phyloP scores from a whole-genome alignment of 768 basidiomycete species.

The Crucibulum laeve region DNA sequence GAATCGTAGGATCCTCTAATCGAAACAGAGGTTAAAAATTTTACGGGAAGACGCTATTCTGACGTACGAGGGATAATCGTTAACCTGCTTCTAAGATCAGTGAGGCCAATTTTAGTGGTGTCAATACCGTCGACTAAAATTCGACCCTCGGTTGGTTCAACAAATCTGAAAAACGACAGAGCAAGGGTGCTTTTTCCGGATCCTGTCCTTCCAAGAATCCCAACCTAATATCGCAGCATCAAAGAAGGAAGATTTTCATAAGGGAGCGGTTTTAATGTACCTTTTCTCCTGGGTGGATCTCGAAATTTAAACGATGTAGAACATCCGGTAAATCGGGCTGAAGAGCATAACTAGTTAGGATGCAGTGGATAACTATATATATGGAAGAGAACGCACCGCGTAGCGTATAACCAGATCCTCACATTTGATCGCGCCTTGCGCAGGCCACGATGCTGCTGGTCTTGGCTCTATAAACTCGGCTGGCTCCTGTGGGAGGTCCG shows the following conservation, averaged over 20 bases:
- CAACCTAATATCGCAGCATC: conserved; percentile 38
- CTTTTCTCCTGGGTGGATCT: conserved; percentile 73
- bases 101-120: conserved; percentile 69
- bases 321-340: conserved; percentile 87
- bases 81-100: conserved; percentile 67
- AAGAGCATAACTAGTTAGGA: background rate
- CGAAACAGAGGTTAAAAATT: background rate
- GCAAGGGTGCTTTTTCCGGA: conserved; percentile 35
- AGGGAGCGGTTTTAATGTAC: conserved; percentile 30
- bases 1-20: conserved; percentile 76
- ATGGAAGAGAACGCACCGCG: conserved; percentile 56
- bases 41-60: background rate
- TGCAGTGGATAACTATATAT: too few species aligned
- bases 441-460: conserved; percentile 77
- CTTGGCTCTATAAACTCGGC: conserved; percentile 84
- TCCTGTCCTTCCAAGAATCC: conserved; percentile 37
- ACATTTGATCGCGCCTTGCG: conserved; percentile 61
- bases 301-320: conserved; percentile 74
- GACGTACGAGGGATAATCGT: conserved; percentile 64
- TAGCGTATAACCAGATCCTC: conserved; percentile 76
- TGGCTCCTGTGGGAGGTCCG: conserved; percentile 72
- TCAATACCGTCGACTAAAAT: conserved; percentile 71
- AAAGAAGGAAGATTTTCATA: background rate
- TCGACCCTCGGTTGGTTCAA: conserved; percentile 69
- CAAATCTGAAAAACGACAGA: conserved; percentile 82